Base-by-base conservation (phyloP, 208 protist genomes). In the Trypanosoma cruzi region DNA sequence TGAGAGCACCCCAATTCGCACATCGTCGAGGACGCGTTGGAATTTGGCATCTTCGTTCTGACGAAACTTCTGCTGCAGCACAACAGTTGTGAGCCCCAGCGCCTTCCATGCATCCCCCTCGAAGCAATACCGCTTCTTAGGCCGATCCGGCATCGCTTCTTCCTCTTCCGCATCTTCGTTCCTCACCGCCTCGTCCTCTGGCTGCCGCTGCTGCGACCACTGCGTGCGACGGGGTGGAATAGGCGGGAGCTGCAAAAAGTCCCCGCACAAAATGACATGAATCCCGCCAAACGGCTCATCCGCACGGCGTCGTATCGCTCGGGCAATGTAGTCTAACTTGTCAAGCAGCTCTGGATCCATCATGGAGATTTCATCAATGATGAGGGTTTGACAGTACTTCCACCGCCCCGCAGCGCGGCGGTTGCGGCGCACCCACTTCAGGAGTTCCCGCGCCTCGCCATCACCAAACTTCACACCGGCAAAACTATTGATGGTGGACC, bases 321-420 rank as follows among this genome's bases (percentile, higher is more conserved):
- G 73, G 29, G 80, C 84, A 46, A 85, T 71, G 44, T 66, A 49
- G 55, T 91, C 73, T n/a, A 95, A 54, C 66, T 82, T 80, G 46
- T 83, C 84, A n/a, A 95, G 69, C 10, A 91, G 54, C 16, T 66
- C 31, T 16, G 65, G 67, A 18, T 81, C 70, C 57, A 95, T 60
- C 86, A 92, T 95, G 37, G 80, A 88, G 18, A 95, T 75, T 63
- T 95, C 89, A 66, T 95, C 89, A 55, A 95, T 79, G 16, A 95
- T 77, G 28, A 95, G 70, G 14, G 78, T 68, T 26, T 75, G 50
- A 64, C 71, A 77, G 55, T 79, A 80, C 48, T 64, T 65, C 80
- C 76, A 84, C 13, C 84, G 77, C 8, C 67, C 68, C 18, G 56
- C 55, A 7, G 79, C 79, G 22, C 73, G 73, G n/a, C 79, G 71